Evolutionary conservation across 352 stramenopile species (phyloP).

Genomic region (Phytophthora brassicae): DNA sequence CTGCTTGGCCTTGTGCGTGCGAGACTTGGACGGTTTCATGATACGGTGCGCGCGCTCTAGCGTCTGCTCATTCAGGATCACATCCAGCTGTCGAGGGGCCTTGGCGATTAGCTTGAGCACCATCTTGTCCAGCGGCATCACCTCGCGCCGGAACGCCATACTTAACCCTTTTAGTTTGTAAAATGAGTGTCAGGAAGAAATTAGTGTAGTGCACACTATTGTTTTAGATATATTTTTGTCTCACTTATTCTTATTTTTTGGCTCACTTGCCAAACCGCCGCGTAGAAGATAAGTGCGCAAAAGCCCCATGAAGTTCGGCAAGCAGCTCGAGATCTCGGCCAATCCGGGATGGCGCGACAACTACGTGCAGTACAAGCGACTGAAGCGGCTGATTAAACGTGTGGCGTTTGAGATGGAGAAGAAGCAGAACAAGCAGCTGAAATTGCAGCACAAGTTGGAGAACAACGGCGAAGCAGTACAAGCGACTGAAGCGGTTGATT

Average conservation of each 20-base stretch:
- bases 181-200: neutral
- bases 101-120: constrained; percentile 91
- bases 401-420: constrained; percentile 90
- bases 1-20: constrained; percentile 86
- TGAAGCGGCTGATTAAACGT: constrained; percentile 91
- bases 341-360: constrained; percentile 89
- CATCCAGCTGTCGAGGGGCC: constrained; percentile 54
- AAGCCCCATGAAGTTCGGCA: constrained; percentile 94
- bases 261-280: constrained; percentile 23
- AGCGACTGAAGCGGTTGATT: constrained; percentile 90
- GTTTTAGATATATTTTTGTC: too few species aligned
- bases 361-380: constrained; percentile 92
- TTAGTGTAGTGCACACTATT: neutral
- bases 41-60: constrained; percentile 75
- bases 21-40: constrained; percentile 68
- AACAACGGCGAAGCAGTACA: constrained; percentile 53
- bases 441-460: constrained; percentile 57
- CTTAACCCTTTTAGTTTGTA: neutral
- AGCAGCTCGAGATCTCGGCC: constrained; percentile 89
- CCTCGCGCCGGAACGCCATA: constrained; percentile 89
- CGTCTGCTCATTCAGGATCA: constrained; percentile 75
- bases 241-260: too few species aligned
- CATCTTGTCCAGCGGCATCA: constrained; percentile 78
- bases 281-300: too few species aligned
- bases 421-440: constrained; percentile 69